Base-by-base conservation (phyloP, 306 rosid genomes). In the Styphnolobium japonicum region DNA sequence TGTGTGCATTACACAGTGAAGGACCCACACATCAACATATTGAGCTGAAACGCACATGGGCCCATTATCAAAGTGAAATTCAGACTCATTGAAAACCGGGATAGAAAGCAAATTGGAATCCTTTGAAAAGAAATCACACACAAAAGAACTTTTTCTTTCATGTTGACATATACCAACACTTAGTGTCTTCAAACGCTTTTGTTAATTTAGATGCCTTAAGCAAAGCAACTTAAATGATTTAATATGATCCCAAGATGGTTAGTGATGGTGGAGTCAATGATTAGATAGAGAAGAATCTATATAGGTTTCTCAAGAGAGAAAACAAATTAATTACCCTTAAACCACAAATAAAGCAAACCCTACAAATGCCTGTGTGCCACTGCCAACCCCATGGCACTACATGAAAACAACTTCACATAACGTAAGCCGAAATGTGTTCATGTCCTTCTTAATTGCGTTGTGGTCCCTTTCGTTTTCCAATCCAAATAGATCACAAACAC, bases 371-470 rank as follows among this genome's bases (percentile, higher is more conserved):
- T 37, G 19, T 55, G 73, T 43, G 42, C 10, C 15, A 23, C 11
- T 55, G 73, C 68, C 65, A 36, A 77, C 34, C 81, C 67, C 31
- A 15, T n/a, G 16, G 45, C 68, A 15, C 40, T 71, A 42, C 15
- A 56, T 67, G 76, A 78, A 68, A 68, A 78, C 4, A 43, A 67
- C 70, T 67, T 68, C 51, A 68, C 77, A 78, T 68, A 69, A 46
- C 51, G 39, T 31, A 78, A 56, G 77, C 39, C 67, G 21, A 78
- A 78, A 56, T 29, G 67, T 53, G 77, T 56, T 55, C 40, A 43
- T 52, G 62, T 68, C 67, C 75, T 39, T 55, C 33, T 67, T 78
- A 56, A 67, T 56, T 55, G 33, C 21, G 40, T 10, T 31, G 76
- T 68, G 69, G 82, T 68, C 82, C 76, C 37, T 0, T 56, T 55